These are phyloP conservation scores for Diplodia intermedia DNA, from an alignment of 2,329 filamentous ascomycete species.

Conservation along the genomic window DNA sequence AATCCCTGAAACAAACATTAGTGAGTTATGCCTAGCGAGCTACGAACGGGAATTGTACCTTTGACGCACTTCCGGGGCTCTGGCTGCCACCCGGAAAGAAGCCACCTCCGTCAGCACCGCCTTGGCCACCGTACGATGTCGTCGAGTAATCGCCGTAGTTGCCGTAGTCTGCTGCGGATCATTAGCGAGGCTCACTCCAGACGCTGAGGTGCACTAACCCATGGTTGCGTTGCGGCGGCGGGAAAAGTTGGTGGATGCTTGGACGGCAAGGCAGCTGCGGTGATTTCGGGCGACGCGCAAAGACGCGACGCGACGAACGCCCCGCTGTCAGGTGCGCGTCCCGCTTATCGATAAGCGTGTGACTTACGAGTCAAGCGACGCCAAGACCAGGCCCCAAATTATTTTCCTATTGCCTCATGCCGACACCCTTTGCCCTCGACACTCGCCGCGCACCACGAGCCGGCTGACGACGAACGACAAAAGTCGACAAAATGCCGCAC, in stretches of 20 bases:
- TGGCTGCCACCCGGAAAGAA: conserved; percentile 64
- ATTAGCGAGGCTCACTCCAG: not conserved
- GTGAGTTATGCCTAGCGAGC: not conserved
- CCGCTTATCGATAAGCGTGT: conserved; percentile 4
- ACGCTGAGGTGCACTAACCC: conserved; percentile 2
- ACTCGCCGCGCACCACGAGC: conserved; percentile 27
- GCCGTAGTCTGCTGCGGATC: conserved; percentile 16
- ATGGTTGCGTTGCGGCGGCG: conserved; percentile 12
- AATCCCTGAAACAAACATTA: conserved; percentile 58
- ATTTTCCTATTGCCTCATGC: conserved; percentile 23
- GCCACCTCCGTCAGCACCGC: conserved; percentile 63
- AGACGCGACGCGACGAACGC: conserved; percentile 29
- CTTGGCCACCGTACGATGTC: conserved; percentile 63
- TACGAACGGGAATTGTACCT: conserved; percentile 34
- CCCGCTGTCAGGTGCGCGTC: conserved; percentile 20
- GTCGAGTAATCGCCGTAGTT: conserved; percentile 59
- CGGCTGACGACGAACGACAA: conserved; percentile 16
- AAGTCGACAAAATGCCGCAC: conserved; percentile 64
- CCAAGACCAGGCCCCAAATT: conserved; percentile 31
- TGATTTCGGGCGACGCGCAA: conserved; percentile 29
- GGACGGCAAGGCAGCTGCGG: conserved; percentile 11
- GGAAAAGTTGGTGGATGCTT: not conserved
- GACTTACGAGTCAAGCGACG: not conserved
- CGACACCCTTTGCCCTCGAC: conserved; percentile 15
- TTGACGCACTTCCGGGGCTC: conserved; percentile 48